phyloP scores from a whole-genome alignment of 2,329 filamentous ascomycete genomes.

The Bisporella sp. region DNA sequence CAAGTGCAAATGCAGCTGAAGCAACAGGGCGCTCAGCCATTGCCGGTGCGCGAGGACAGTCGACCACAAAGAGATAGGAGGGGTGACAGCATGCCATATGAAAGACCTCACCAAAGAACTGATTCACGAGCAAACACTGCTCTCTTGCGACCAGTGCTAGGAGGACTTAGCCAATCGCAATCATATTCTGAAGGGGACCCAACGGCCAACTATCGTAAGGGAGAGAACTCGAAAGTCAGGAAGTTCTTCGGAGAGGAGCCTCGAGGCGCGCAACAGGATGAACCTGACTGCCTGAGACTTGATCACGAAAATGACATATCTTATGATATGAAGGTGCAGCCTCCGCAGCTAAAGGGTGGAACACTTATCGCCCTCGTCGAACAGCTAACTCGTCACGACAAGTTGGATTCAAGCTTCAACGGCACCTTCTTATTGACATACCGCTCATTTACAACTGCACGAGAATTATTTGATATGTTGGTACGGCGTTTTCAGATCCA shows the following conservation, averaged over 20 bases:
- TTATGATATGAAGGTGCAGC: constrained; percentile 76
- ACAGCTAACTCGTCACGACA: constrained; percentile 92
- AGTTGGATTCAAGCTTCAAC: constrained; percentile 91
- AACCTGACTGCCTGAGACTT: constrained; percentile 75
- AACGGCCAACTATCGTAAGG: constrained; percentile 47
- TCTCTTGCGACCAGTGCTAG: constrained; percentile 20
- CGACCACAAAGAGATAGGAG: constrained; percentile 48
- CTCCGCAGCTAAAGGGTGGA: constrained; percentile 77
- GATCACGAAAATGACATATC: constrained; percentile 86
- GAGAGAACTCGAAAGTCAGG: constrained; percentile 56
- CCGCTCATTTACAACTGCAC: constrained; percentile 83
- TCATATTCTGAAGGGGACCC: constrained; percentile 52
- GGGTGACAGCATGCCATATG: constrained; percentile 50
- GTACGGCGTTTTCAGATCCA: constrained; percentile 90
- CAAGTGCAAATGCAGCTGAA: constrained; percentile 54
- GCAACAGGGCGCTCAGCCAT: constrained; percentile 34
- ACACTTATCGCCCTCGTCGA: constrained; percentile 86
- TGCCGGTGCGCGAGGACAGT: constrained; percentile 25
- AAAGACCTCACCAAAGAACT: constrained; percentile 44
- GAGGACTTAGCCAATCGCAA: constrained; percentile 36
- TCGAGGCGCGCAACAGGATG: constrained; percentile 44
- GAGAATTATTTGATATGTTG: constrained; percentile 86
- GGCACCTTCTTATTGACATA: constrained; percentile 97
- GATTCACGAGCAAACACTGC: constrained; percentile 39
- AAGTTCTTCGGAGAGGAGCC: constrained; percentile 62